Conservation (phyloP, 495 filamentous ascomycete species). For the Aspergillus biplanus region DNA sequence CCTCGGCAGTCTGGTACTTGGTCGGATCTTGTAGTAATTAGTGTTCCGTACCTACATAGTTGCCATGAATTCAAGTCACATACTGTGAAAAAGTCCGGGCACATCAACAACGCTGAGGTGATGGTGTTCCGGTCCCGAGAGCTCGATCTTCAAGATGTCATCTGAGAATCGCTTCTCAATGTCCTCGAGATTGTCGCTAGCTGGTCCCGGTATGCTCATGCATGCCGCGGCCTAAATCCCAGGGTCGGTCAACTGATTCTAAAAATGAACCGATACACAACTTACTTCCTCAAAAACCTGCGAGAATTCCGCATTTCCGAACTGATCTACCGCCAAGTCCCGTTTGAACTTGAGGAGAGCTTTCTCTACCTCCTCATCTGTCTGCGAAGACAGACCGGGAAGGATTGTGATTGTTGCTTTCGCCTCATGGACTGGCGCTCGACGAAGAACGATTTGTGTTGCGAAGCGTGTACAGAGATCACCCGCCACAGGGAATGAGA, state of each 20-base stretch:
- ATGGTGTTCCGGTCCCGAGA: conserved; percentile 49
- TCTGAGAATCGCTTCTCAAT: conserved; percentile 40
- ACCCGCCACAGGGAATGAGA: conserved; percentile 54
- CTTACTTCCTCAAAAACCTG: conserved; percentile 37
- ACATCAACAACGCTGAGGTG: conserved; percentile 59
- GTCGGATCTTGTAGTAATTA: conserved; percentile 26
- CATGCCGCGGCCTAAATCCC: conserved; percentile 26
- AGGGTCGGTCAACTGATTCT: not conserved
- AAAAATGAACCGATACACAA: not conserved
- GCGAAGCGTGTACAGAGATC: conserved; percentile 63
- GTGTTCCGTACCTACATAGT: not conserved
- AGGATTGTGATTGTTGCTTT: conserved; percentile 35
- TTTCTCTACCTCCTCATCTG: conserved; percentile 23
- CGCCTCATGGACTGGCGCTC: conserved; percentile 30
- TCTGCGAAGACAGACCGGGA: conserved; percentile 25
- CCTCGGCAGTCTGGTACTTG: conserved; percentile 37
- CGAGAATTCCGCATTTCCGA: conserved; percentile 37
- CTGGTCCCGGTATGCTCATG: conserved; percentile 34
- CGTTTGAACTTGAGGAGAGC: conserved; percentile 31
- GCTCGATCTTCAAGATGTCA: conserved; percentile 54
- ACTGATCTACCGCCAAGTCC: conserved; percentile 19
- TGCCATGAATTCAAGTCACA: not conserved
- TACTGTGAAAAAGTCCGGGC: conserved; percentile 54
- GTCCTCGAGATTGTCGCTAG: conserved; percentile 19
- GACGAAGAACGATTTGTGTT: conserved; percentile 61